These are phyloP conservation scores for Debaryomyces maramus DNA, from an alignment of 805 yeast species.

Conservation along the genomic window DNA sequence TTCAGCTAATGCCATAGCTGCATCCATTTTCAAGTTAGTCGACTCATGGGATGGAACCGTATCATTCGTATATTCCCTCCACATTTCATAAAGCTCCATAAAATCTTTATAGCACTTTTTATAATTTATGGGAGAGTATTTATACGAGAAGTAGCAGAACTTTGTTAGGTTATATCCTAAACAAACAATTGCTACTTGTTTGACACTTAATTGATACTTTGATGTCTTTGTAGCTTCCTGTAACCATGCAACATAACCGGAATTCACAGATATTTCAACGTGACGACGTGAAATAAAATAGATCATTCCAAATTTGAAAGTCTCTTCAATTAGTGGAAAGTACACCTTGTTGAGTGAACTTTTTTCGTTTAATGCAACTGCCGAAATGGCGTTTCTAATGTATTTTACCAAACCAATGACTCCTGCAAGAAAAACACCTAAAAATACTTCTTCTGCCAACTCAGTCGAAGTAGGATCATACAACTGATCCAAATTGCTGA, in stretches of 20 bases:
- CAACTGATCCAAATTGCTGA: not conserved
- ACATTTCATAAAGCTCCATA: conserved; percentile 16
- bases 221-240: not conserved
- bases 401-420: not conserved
- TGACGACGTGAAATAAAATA: conserved; percentile 6
- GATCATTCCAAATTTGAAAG: not conserved
- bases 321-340: conserved; percentile 18
- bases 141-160: not conserved
- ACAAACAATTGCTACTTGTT: conserved; percentile 10
- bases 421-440: not conserved
- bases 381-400: not conserved
- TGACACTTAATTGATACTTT: not conserved
- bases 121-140: conserved; percentile 11
- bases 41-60: not conserved
- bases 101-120: conserved; percentile 14
- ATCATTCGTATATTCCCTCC: not conserved
- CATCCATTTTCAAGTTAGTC: not conserved
- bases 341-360: conserved; percentile 12
- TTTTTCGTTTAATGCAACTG: not conserved
- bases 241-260: no score
- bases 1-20: conserved; percentile 1
- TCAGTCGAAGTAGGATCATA: not conserved
- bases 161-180: conserved; percentile 8
- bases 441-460: not conserved
- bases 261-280: no score